Conservation (phyloP, 1,284 basidiomycete species). For the Moesziomyces sp. region DNA sequence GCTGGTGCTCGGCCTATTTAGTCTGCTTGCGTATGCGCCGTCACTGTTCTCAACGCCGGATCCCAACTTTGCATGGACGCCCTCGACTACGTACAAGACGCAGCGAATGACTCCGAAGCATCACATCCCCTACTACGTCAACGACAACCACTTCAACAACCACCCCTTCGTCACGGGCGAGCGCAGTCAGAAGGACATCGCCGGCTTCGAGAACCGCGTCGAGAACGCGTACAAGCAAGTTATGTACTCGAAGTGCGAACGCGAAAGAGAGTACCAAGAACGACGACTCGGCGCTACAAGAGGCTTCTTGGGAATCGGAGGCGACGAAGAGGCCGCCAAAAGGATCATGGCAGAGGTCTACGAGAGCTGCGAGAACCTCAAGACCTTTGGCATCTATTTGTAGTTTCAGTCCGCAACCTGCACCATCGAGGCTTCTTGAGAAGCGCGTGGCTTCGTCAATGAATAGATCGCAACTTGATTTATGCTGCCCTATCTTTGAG, state of each 20-base stretch:
- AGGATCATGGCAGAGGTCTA: slow-evolving; percentile 58
- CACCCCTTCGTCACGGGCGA: slow-evolving; percentile 73
- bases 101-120: slow-evolving; percentile 73
- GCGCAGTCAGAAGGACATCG: slow-evolving; percentile 27
- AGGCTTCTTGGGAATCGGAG: slow-evolving; percentile 60
- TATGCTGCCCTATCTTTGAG: no score
- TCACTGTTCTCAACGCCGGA: slow-evolving; percentile 78
- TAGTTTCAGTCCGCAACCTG: neutral
- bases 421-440: no score
- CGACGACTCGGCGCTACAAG: slow-evolving; percentile 42
- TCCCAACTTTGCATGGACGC: slow-evolving; percentile 81
- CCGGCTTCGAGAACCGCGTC: slow-evolving; percentile 52
- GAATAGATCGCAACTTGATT: no score
- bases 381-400: slow-evolving; percentile 54
- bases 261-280: slow-evolving; percentile 51
- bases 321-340: slow-evolving; percentile 50
- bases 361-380: slow-evolving; percentile 63
- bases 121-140: slow-evolving; percentile 86
- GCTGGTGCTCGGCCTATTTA: slow-evolving; percentile 69
- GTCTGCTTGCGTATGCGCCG: slow-evolving; percentile 84
- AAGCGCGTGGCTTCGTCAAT: no score
- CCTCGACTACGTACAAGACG: slow-evolving; percentile 59
- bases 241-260: slow-evolving; percentile 50
- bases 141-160: slow-evolving; percentile 78
- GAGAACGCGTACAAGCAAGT: slow-evolving; percentile 54